These are phyloP conservation scores for Xerophyta viscosa DNA, from an alignment of 106 monocot species.

Conservation along the genomic window DNA sequence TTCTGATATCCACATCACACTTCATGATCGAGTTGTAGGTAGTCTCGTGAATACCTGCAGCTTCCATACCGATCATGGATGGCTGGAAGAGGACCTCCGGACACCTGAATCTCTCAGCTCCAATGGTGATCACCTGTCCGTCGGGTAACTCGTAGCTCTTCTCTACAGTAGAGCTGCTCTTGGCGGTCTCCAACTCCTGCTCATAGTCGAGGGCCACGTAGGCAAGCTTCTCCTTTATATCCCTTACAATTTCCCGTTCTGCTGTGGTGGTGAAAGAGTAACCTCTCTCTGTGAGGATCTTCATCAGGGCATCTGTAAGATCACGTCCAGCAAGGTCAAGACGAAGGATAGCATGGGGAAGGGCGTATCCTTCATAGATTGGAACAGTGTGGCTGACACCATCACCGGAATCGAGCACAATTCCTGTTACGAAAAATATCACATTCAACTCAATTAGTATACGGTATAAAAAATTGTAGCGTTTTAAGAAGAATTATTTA, in stretches of 20 bases:
- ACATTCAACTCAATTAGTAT: background rate
- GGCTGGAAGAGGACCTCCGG: conserved; percentile 36
- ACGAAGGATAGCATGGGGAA: conserved; percentile 22
- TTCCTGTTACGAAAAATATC: conserved; percentile 9
- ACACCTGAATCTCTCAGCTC: conserved; percentile 27
- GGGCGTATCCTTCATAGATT: conserved; percentile 24
- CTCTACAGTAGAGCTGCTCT: conserved; percentile 16
- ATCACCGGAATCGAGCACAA: conserved; percentile 30
- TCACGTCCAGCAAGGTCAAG: conserved; percentile 24
- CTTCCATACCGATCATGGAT: conserved; percentile 23
- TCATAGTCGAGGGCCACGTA: conserved; percentile 26
- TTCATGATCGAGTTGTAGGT: conserved; percentile 34
- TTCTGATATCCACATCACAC: conserved; percentile 30
- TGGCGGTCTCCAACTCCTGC: conserved; percentile 21
- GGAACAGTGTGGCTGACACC: conserved; percentile 30
- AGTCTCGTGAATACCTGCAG: conserved; percentile 27
- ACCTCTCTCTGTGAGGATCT: conserved; percentile 23
- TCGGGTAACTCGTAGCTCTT: conserved; percentile 25
- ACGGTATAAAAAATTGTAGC: no score
- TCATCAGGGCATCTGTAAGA: conserved; percentile 22
- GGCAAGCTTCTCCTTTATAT: conserved; percentile 27
- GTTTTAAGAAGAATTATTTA: background rate
- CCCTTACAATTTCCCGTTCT: conserved; percentile 26
- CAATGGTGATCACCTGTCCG: conserved; percentile 22
- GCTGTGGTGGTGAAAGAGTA: conserved; percentile 28